Evolutionary conservation across 2,329 filamentous ascomycete genomes (phyloP), one percentile per base, ranked within the genome.

Genomic region (Hypomyces perniciosus): DNA sequence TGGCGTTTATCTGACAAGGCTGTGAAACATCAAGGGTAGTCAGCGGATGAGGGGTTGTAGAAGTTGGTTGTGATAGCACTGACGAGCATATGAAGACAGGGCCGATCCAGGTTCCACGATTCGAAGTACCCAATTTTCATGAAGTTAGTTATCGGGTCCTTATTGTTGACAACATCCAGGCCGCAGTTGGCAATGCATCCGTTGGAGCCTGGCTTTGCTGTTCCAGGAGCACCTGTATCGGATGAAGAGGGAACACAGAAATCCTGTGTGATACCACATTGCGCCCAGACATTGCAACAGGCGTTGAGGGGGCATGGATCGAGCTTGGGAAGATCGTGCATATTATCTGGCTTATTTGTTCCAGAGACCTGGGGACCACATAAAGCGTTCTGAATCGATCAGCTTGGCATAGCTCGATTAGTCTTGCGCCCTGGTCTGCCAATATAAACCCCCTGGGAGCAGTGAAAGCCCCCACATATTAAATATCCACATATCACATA

Each of bases 211-310:
- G 57, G 57, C 8, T 54, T 47, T 6, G 67, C 60, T 4, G 70
- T 72, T 8, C 71, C 71, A 2, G 69, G 72, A 1, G 58, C 58
- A 2, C 68, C 69, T 1, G 61, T 68, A 13, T 58, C 37, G 3
- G 53, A 43, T 8, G 51, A 52, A 6, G 58, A 63, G 12, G 53
- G 35, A 8, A 48, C 57, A 57, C 72, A 76, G 53, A 72, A 73
- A 5, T 69, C 70, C 0, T 48, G 44, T 0, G 68, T 70, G 4
- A 62, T 66, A 12, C 72, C 72, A 45, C 74, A 76, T 13, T 68
- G 59, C 6, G 72, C 73, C 65, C 67, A 73, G 46, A 65, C 59
- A 51, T 71, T 58, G 54, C 64, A 64, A 51, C 62, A 66, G 6
- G 58, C 61, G 8, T 64, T 62, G 4, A 67, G 54, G 0, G 61